Conservation (phyloP, 116 monocot genomes). For the Phalaenopsis hybrid region DNA sequence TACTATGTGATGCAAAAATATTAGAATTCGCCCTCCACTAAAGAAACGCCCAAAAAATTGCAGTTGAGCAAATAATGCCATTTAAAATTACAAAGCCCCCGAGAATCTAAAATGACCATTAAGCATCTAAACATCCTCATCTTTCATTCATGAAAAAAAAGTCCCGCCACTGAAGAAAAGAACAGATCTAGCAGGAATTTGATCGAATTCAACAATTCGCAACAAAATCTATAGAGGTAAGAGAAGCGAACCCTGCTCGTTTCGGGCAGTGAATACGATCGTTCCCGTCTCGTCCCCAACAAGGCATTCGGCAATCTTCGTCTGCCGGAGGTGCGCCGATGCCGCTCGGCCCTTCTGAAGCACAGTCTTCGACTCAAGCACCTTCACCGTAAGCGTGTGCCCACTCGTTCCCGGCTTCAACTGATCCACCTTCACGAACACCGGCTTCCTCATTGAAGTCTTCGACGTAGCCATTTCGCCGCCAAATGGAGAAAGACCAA, state of each 20-base stretch:
- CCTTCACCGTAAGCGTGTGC: constrained; percentile 29
- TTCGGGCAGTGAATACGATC: constrained; percentile 24
- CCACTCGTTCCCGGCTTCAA: constrained; percentile 31
- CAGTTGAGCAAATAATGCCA: too few species aligned
- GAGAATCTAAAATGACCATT: too few species aligned
- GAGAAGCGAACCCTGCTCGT: constrained; percentile 19
- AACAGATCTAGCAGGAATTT: too few species aligned
- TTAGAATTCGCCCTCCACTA: too few species aligned
- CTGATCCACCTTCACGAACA: constrained; percentile 33
- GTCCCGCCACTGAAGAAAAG: too few species aligned
- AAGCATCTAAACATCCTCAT: too few species aligned
- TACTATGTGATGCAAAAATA: too few species aligned
- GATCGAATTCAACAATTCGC: too few species aligned
- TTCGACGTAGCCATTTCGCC: background rate
- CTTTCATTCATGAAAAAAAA: too few species aligned
- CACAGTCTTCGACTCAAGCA: constrained; percentile 21
- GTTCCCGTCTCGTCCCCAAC: constrained; percentile 23
- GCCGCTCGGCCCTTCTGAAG: constrained; percentile 21
- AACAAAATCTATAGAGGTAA: too few species aligned
- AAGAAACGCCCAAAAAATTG: too few species aligned
- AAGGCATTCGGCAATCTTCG: constrained; percentile 23
- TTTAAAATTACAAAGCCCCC: too few species aligned
- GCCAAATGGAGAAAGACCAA: background rate
- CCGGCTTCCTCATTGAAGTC: constrained; percentile 27
- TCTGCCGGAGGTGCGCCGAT: constrained; percentile 18